Evolutionary conservation across 225 moss, liverwort and hornwort species (phyloP), one percentile per base, ranked within the genome.

Genomic region (Marchantia paleacea): DNA sequence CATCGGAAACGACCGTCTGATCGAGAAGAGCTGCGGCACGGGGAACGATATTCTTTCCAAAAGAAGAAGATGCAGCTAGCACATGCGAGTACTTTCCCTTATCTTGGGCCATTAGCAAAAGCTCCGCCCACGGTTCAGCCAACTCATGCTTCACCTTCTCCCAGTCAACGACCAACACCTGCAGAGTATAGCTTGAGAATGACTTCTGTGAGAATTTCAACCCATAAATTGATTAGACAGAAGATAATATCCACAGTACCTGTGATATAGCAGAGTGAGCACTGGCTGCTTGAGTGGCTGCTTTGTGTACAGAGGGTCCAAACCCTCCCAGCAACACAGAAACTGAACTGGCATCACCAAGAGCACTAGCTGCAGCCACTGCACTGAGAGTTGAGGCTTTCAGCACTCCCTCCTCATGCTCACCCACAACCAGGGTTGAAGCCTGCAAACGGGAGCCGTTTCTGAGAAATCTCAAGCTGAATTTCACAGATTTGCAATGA

Each of bases 81-180:
- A 97, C 82, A 82, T 97, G 94, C 11, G 96, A 94, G 80, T 92
- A 97, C 52, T 92, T 91, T 64, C 91, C 89, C 55, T 81, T 84
- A 51, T 86, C 89, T 79, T 91, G 89, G 61, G 87, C 92, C 64
- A 81, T 68, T 24, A 87, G 81, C 65, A 97, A 82, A 49, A 90
- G 82, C 83, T 92, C 93, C 71, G 94, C 96, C 96, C 96, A 97
- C 73, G 94, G 94, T 82, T 97, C 96, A 51, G 91, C 96, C 87
- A 93, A 90, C 58, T 88, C 91, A 76, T 93, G 91, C 71, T 92
- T 89, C 75, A 92, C 83, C 80, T 91, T 91, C 73, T 91, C 87
- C 68, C 86, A 94, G 76, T 97, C 93, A 39, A 92, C 94, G 62
- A 93, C 93, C 54, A 90, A 84, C 68, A 97, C 92, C 96, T 96